Percentiles rank a stretch among this genome's conserved stretches.
Evolutionary conservation across 768 basidiomycete genomes (phyloP).

Genomic region (Coprinopsis strossmayeri): DNA sequence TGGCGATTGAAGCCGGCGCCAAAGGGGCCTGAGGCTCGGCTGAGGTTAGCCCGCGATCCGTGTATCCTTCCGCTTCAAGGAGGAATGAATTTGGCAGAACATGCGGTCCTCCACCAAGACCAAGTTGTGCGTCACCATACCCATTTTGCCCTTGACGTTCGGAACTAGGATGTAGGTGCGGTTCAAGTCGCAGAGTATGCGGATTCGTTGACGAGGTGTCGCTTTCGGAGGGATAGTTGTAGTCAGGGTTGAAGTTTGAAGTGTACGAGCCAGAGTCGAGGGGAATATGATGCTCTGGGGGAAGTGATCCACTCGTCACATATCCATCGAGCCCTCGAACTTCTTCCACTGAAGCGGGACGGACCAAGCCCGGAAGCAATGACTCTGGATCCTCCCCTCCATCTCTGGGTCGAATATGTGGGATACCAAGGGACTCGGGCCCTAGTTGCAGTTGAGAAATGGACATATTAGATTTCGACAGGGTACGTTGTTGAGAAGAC

Average conservation of each 20-base stretch:
- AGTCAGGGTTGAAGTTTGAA: slow-evolving; percentile 3
- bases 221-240: background rate
- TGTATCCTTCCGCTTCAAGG: background rate
- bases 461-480: too few species aligned
- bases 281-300: background rate
- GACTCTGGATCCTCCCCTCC: background rate
- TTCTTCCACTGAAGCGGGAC: slow-evolving; percentile 6
- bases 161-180: too few species aligned
- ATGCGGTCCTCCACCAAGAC: too few species aligned
- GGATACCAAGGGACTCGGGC: too few species aligned
- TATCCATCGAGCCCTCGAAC: slow-evolving; percentile 10
- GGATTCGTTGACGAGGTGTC: background rate
- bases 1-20: background rate
- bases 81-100: background rate
- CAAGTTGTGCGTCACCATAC: too few species aligned
- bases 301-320: slow-evolving; percentile 9
- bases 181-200: background rate
- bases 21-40: background rate
- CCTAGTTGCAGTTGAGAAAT: too few species aligned
- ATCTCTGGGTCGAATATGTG: too few species aligned
- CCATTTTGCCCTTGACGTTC: too few species aligned
- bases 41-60: background rate
- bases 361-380: slow-evolving; percentile 3
- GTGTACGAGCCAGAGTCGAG: background rate
- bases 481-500: too few species aligned